A percentile compares a stretch with the other conserved stretches of the same genome.
These are phyloP conservation scores for Russula sp. DNA, from an alignment of 768 basidiomycete species.

Conservation along the genomic window DNA sequence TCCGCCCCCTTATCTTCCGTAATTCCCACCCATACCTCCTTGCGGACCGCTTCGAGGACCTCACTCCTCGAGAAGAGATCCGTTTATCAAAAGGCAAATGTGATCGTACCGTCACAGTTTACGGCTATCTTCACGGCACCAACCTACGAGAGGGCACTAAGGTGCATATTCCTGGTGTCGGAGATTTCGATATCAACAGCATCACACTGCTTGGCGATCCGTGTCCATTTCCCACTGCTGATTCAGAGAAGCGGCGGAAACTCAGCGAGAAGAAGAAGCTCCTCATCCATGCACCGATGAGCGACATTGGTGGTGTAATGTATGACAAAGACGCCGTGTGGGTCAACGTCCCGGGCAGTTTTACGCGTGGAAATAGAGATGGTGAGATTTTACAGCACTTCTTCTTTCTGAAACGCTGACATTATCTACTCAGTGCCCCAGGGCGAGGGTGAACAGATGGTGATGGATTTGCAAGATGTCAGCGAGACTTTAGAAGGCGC, in stretches of 20 bases:
- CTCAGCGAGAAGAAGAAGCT: constrained; percentile 94
- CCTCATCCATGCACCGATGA: constrained; percentile 96
- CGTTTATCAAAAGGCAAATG: constrained; percentile 80
- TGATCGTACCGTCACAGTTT: constrained; percentile 90
- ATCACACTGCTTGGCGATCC: constrained; percentile 85
- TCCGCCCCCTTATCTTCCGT: constrained; percentile 93
- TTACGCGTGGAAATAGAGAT: constrained; percentile 71
- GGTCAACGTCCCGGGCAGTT: constrained; percentile 95
- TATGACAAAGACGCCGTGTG: constrained; percentile 99
- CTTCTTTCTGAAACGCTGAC: neutral
- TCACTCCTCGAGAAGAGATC: constrained; percentile 83
- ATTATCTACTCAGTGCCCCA: constrained; percentile 52
- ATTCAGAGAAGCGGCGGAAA: constrained; percentile 87
- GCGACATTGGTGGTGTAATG: constrained; percentile 92
- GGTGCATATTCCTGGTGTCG: constrained; percentile 93
- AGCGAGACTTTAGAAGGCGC: constrained; percentile 77
- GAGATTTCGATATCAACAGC: constrained; percentile 76
- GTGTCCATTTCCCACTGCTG: constrained; percentile 87
- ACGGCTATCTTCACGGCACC: constrained; percentile 92
- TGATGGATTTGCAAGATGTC: constrained; percentile 92
- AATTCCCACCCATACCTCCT: constrained; percentile 95
- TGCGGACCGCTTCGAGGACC: constrained; percentile 91
- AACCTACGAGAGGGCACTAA: constrained; percentile 72
- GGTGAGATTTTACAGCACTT: constrained; percentile 41
- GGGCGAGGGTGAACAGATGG: constrained; percentile 97